Evolutionary conservation across 495 filamentous ascomycete species (phyloP).

Genomic region (Hypoxylon perforatum): DNA sequence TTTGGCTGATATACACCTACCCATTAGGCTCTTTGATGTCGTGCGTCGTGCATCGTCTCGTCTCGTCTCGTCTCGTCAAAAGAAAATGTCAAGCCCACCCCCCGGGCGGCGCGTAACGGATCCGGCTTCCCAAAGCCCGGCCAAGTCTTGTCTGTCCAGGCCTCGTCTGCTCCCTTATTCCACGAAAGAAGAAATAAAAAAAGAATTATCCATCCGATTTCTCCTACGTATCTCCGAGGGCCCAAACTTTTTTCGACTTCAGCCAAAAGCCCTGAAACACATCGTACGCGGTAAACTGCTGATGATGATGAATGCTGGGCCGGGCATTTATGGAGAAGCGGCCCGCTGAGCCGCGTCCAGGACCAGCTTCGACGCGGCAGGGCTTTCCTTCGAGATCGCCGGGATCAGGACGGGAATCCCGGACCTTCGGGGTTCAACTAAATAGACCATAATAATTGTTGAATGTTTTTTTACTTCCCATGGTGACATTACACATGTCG

Average conservation of each 20-base stretch:
- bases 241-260: conserved; percentile 21
- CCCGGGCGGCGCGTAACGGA: conserved; percentile 15
- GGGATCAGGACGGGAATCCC: conserved; percentile 34
- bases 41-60: conserved; percentile 35
- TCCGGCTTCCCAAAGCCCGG: conserved; percentile 14
- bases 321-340: conserved; percentile 41
- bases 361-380: conserved; percentile 21
- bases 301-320: conserved; percentile 24
- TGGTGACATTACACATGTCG: conserved; percentile 7
- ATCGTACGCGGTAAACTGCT: conserved; percentile 22
- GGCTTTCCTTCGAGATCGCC: conserved; percentile 1
- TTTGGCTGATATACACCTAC: conserved; percentile 39
- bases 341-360: conserved; percentile 33
- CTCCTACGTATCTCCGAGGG: conserved; percentile 21
- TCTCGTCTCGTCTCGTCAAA: too few relatives aligned
- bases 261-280: conserved; percentile 39
- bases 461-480: conserved; percentile 17
- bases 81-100: conserved; percentile 17
- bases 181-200: too few relatives aligned
- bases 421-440: conserved; percentile 23
- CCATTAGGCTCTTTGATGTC: conserved; percentile 42
- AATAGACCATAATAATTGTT: conserved; percentile 2
- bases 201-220: conserved; percentile 6
- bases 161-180: conserved; percentile 4
- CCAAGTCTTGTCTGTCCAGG: conserved; percentile 16